These are phyloP conservation scores for Ophiostoma tasmaniense DNA, from an alignment of 2,329 filamentous ascomycete genomes.

Conservation along the genomic window DNA sequence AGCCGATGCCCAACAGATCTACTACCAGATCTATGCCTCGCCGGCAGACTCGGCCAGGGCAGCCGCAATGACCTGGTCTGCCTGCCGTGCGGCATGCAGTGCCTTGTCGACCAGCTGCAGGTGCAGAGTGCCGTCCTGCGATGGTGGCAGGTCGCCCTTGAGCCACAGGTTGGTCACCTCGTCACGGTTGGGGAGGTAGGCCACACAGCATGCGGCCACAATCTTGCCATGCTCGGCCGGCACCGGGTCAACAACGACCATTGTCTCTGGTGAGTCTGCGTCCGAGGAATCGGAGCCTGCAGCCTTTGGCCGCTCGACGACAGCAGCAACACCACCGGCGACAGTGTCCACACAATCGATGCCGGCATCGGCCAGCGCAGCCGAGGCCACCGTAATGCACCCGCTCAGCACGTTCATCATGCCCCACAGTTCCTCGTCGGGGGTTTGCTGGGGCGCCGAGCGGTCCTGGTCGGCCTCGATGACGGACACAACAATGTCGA, in stretches of 20 bases:
- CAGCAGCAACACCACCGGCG: constrained; percentile 73
- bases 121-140: constrained; percentile 32
- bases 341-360: constrained; percentile 94
- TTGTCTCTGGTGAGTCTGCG: constrained; percentile 25
- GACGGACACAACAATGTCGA: constrained; percentile 90
- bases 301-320: constrained; percentile 42
- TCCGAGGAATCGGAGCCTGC: constrained; percentile 22
- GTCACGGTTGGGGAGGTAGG: constrained; percentile 76
- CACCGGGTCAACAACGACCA: constrained; percentile 69
- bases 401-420: constrained; percentile 86
- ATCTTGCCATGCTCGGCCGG: constrained; percentile 71
- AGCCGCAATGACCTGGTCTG: constrained; percentile 35
- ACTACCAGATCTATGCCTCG: background rate
- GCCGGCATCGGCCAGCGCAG: constrained; percentile 85
- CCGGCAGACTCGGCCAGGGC: constrained; percentile 31
- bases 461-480: constrained; percentile 85
- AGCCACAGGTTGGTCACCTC: constrained; percentile 94
- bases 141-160: constrained; percentile 56
- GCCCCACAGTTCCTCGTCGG: constrained; percentile 62
- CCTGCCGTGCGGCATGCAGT: constrained; percentile 34
- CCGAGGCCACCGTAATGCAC: constrained; percentile 88
- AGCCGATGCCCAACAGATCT: background rate
- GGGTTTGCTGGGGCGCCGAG: constrained; percentile 37
- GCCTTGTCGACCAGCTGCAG: constrained; percentile 35
- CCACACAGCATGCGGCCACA: constrained; percentile 78